Conservation (phyloP, 257 asterid species). For the Henckelia pumila region DNA sequence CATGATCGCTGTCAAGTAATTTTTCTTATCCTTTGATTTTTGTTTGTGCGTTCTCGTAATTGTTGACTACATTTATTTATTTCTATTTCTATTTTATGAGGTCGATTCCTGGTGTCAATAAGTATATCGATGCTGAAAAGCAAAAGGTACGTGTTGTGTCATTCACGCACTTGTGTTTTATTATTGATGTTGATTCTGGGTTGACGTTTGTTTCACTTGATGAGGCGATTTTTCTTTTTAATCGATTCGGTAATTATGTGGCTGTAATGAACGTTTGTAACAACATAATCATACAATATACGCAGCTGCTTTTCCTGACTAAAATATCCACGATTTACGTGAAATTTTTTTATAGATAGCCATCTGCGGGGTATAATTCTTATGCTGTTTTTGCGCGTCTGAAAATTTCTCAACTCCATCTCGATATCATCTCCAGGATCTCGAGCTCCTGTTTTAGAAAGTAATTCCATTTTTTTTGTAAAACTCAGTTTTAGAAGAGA, state of each 20-base stretch:
- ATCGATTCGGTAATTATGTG: neutral
- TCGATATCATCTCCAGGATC: neutral
- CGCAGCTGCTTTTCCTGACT: too few species aligned
- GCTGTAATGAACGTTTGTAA: too few species aligned
- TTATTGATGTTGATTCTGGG: too few species aligned
- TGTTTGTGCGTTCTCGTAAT: neutral
- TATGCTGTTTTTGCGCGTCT: neutral
- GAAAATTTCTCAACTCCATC: neutral
- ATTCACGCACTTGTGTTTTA: too few species aligned
- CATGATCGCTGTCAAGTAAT: constrained; percentile 64
- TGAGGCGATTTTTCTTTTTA: neutral
- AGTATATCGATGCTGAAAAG: constrained; percentile 75
- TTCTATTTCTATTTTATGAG: constrained; percentile 29
- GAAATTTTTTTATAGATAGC: too few species aligned
- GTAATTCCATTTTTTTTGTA: neutral
- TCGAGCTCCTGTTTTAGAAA: neutral
- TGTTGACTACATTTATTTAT: neutral
- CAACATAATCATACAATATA: too few species aligned
- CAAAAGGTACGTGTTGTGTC: constrained; percentile 81
- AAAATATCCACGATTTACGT: too few species aligned
- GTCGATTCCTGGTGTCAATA: constrained; percentile 80
- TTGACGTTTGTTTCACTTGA: constrained; percentile 13
- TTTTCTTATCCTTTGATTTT: constrained; percentile 4
- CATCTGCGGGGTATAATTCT: neutral
- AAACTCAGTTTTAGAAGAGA: too few species aligned